Evolutionary conservation across 441 rosid species (phyloP).

Genomic region (Aleurites moluccanus): DNA sequence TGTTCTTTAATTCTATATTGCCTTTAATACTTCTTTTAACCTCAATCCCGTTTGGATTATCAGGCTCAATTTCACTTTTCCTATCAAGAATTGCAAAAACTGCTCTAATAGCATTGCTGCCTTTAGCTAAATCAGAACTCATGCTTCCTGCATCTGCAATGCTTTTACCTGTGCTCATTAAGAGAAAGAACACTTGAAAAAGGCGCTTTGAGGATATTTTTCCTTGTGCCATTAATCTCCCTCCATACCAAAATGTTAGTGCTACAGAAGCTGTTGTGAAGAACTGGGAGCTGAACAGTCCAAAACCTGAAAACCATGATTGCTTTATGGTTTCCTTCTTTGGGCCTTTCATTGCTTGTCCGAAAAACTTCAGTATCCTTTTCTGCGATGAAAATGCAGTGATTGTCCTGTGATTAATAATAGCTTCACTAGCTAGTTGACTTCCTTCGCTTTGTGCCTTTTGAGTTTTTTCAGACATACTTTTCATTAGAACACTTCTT

Average conservation of each 20-base stretch:
- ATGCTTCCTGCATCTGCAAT: conserved; percentile 59
- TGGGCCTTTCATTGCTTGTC: conserved; percentile 46
- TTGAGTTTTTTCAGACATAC: conserved; percentile 46
- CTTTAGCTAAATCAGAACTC: conserved; percentile 51
- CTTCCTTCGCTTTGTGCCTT: conserved; percentile 61
- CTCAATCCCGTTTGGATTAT: conserved; percentile 25
- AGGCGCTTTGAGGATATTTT: conserved; percentile 32
- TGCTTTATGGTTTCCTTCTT: conserved; percentile 40
- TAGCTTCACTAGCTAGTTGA: conserved; percentile 66
- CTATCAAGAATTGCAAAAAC: conserved; percentile 40
- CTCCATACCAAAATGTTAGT: conserved; percentile 50
- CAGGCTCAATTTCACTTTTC: conserved; percentile 42
- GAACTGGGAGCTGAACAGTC: conserved; percentile 45
- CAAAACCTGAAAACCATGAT: conserved; percentile 49
- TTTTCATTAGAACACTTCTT: conserved; percentile 52
- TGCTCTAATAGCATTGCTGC: conserved; percentile 36
- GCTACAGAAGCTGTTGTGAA: conserved; percentile 40
- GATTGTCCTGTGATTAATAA: conserved; percentile 60
- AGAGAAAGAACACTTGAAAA: conserved; percentile 45
- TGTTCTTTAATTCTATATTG: conserved; percentile 36
- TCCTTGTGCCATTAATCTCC: conserved; percentile 38
- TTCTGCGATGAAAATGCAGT: conserved; percentile 69
- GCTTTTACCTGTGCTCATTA: conserved; percentile 47
- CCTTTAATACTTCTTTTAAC: conserved; percentile 28
- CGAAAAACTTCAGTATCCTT: conserved; percentile 46